These are phyloP conservation scores for Sclerotinia spermophila DNA, from an alignment of 2,329 filamentous ascomycete species.

Conservation along the genomic window DNA sequence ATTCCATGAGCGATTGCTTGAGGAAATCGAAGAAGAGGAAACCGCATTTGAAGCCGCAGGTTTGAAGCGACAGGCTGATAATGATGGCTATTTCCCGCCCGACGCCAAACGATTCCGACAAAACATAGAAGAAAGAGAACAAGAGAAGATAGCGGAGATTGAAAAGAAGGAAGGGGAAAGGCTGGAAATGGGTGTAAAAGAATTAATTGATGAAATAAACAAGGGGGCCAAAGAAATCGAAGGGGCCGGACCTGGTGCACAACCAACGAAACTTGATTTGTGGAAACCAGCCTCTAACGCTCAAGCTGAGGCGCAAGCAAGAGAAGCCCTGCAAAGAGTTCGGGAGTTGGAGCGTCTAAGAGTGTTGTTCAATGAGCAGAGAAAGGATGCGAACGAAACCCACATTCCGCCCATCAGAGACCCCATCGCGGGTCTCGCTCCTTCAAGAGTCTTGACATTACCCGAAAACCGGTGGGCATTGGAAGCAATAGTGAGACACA, in stretches of 20 bases:
- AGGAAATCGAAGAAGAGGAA: background rate
- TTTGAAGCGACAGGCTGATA: background rate
- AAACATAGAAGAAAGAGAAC: background rate
- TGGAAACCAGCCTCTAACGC: background rate
- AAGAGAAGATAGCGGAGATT: background rate
- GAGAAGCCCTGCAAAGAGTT: background rate
- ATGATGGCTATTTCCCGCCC: conserved; percentile 10
- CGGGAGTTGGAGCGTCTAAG: conserved; percentile 5
- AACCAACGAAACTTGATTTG: background rate
- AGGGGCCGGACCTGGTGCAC: background rate
- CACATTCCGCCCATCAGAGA: background rate
- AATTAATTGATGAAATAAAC: background rate
- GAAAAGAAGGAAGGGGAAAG: background rate
- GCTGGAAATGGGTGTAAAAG: background rate
- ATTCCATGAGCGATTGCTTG: background rate
- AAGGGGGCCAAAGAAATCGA: background rate
- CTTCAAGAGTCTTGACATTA: background rate
- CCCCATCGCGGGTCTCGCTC: conserved; percentile 2
- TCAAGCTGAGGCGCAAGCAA: background rate
- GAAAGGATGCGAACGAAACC: background rate
- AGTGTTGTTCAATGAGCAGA: background rate
- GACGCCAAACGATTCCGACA: conserved; percentile 8
- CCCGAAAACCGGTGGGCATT: conserved; percentile 1
- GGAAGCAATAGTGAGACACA: background rate
- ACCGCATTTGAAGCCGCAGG: background rate